phyloP scores from a whole-genome alignment of 2,329 filamentous ascomycete genomes.

The Ophiostoma tasmaniense region DNA sequence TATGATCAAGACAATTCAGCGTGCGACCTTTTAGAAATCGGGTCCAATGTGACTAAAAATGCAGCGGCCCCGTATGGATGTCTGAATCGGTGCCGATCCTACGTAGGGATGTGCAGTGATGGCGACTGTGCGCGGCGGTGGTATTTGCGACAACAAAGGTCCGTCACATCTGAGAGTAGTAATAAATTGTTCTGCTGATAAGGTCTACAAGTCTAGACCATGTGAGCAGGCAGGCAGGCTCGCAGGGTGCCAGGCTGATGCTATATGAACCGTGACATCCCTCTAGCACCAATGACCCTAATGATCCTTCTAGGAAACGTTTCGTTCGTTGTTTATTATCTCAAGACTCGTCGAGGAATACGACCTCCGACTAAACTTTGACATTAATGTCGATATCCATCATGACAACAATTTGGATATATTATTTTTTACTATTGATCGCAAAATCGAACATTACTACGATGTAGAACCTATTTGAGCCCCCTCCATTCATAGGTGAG shows the following conservation, averaged over 20 bases:
- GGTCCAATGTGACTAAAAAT: not conserved
- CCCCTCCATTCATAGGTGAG: not conserved
- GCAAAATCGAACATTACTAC: not conserved
- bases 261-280: not conserved
- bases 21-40: not conserved
- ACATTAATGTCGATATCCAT: not conserved
- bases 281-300: not conserved
- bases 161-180: not conserved
- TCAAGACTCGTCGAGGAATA: not conserved
- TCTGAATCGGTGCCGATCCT: not conserved
- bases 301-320: not conserved
- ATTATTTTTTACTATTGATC: too few species aligned
- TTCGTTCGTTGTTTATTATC: not conserved
- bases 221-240: too few species aligned
- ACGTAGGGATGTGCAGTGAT: not conserved
- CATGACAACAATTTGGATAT: not conserved
- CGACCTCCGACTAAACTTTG: not conserved
- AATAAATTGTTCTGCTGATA: not conserved
- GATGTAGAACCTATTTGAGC: not conserved
- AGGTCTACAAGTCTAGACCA: not conserved
- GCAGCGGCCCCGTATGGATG: not conserved
- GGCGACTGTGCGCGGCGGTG: not conserved
- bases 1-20: not conserved
- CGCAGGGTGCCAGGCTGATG: not conserved
- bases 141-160: not conserved